Evolutionary conservation across 2,329 filamentous ascomycete genomes (phyloP), one percentile per base, ranked within the genome.

Genomic region (Arthrobotrys sphaeroides): DNA sequence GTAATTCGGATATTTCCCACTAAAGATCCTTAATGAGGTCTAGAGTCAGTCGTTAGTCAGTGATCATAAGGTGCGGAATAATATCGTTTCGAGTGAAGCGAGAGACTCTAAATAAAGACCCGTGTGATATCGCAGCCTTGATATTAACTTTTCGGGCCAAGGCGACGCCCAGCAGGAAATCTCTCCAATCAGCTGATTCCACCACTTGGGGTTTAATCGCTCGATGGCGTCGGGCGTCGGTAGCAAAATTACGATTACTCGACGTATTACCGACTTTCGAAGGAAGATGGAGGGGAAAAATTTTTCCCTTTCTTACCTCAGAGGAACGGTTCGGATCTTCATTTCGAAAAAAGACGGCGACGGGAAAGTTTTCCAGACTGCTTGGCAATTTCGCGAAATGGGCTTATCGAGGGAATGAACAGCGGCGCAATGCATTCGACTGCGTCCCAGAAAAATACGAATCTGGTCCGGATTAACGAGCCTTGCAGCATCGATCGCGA

Each of bases 101-200:
- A 55, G 61, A 40, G 47, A 55, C 45, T 61, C 70, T 74, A 74
- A 68, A 68, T 62, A 67, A 68, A 67, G 62, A 28, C 43, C 53
- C 51, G 62, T 40, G n/a, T 45, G 28, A 42, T 66, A 60, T 49
- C 43, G 36, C 42, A 57, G 12, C 45, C 45, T 62, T 47, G 42
- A 60, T 59, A 57, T 60, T 57, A 47, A 31, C 51, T 20, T 38
- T 51, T 31, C 24, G 51, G 38, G 49, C 31, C 67, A 36, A 49
- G 59, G 10, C 18, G 38, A 22, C 28, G 7, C 51, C 31, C 16
- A 24, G 28, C 31, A 53, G 18, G 28, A 16, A 18, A 10, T 42
- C 33, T 43, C 24, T 53, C 43, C 45, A 57, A 43, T 67, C 47
- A 67, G 51, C 51, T 55, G 51, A 55, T 38, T 38, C 24, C 7